Percentiles rank a stretch among this genome's conserved stretches.
Conservation (phyloP, 75 land plant species). For the Larix kaempferi region DNA sequence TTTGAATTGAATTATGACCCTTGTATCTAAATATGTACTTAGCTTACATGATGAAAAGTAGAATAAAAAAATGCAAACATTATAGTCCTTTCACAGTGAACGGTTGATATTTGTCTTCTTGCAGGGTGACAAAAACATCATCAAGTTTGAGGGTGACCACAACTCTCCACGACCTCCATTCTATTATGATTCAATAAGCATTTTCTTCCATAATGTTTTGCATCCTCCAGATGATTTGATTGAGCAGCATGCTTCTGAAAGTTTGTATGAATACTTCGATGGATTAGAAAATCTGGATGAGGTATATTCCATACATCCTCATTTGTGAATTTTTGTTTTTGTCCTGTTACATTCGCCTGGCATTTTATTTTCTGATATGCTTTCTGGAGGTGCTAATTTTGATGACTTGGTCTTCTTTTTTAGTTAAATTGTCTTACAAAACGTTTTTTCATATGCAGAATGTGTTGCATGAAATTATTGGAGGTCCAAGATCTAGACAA, state of each 20-base stretch:
- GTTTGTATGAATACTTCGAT: constrained; percentile 38
- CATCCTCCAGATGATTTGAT: constrained; percentile 65
- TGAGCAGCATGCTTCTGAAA: constrained; percentile 24
- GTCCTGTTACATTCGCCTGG: background rate
- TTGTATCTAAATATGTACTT: background rate
- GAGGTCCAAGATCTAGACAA: constrained; percentile 20
- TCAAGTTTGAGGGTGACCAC: constrained; percentile 93
- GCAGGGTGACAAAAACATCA: constrained; percentile 94
- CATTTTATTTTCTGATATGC: background rate
- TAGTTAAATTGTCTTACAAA: background rate
- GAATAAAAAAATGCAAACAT: background rate
- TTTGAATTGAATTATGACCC: background rate
- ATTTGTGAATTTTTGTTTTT: background rate
- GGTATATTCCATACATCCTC: background rate
- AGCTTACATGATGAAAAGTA: background rate
- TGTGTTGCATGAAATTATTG: constrained; percentile 34
- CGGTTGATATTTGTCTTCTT: background rate
- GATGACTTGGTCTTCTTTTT: background rate
- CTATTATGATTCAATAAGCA: constrained; percentile 88
- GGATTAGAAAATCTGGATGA: constrained; percentile 5
- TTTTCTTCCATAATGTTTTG: constrained; percentile 85
- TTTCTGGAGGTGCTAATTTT: constrained; percentile 7
- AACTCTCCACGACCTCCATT: constrained; percentile 89
- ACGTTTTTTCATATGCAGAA: constrained; percentile 12
- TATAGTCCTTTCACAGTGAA: background rate